Percentiles rank a stretch among this genome's conserved stretches.
Conservation (phyloP, 345 rosid genomes). For the Brassica napus region Da-Ae NC_063451.1:29934001-29934500, state of each 20-base stretch:
- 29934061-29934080: neutral
- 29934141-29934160: neutral
- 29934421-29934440: neutral
- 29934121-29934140: neutral
- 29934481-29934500: neutral
- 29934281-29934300: neutral
- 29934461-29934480: neutral
- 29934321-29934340: neutral
- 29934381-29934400: neutral
- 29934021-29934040: neutral
- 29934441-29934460: neutral
- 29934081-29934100: neutral
- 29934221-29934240: too few species aligned
- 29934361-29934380: too few species aligned
- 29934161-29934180: neutral
- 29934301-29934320: neutral
- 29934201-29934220: neutral
- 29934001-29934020: too few species aligned
- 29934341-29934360: neutral
- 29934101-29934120: too few species aligned
- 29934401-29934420: neutral
- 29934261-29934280: too few species aligned
- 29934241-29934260: too few species aligned
- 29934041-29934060: neutral
- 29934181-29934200: neutral